Base-by-base conservation (phyloP, 176 grass and related monocot species). In the Avena eriantha region DNA sequence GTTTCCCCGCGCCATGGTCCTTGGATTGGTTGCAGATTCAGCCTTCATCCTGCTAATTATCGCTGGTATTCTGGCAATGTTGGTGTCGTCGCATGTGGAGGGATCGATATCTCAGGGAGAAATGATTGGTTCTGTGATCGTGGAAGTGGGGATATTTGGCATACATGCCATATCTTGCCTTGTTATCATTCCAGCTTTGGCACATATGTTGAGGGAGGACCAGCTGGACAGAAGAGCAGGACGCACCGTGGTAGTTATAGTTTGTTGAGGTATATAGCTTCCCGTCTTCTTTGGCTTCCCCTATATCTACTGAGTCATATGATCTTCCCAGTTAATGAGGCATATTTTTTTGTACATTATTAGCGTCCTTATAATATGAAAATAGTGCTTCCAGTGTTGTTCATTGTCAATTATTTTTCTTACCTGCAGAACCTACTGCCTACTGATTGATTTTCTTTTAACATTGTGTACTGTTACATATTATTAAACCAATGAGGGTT, bases 181-280 rank as follows among this genome's bases (percentile, higher is more conserved):
- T 23, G 0, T 77, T 36, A 0, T 13, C 0, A n/a, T 61, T 21
- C 82, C 82, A 46, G 9, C 46, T 23, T 17, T 85, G 4, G 33
- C 29, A 39, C 46, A 4, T 21, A 63, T 66, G 12, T 77, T 19
- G 43, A 85, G 46, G 65, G 15, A 4, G 34, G 16, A 55, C 53
- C 53, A 18, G 53, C 16, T 1, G 53, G 53, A 3, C 33, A 69
- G 66, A 1, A 39, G 19, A 69, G 66, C 66, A 36, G 33, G 33
- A 69, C 66, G 18, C 34, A 21, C 66, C 34, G 31, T 69, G 66
- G 34, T 15, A 22, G 13, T 46, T 46, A 46, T 2, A 19, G 61
- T 7, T 4, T 22, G 19, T 22, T 69, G 57, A 85, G 83, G 83
- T 76, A 84, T 69, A 69, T 35, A 45, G 21, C 18, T 41, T 41